phyloP scores from a whole-genome alignment of 2,329 filamentous ascomycete species.

The Fusarium odoratissimum region DNA sequence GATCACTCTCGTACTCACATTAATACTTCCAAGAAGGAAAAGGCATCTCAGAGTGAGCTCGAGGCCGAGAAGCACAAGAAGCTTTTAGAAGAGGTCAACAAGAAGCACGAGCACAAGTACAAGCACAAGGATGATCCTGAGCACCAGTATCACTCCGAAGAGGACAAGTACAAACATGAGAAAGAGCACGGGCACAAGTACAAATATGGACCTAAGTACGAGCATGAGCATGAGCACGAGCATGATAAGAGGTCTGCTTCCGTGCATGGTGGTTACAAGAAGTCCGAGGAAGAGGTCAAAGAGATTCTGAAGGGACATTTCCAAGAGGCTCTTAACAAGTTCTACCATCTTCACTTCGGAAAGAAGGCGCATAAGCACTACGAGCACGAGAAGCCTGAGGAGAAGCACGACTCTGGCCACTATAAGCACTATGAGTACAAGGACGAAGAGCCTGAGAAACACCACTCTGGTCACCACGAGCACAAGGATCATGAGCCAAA shows the following conservation, averaged over 20 bases:
- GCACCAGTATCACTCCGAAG: not conserved
- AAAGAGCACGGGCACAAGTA: conserved; percentile 5
- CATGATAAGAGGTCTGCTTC: not conserved
- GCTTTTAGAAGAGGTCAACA: not conserved
- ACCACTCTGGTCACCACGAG: not conserved
- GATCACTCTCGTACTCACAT: not conserved
- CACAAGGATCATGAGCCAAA: not conserved
- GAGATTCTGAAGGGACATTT: conserved; percentile 1
- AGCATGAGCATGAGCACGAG: not conserved
- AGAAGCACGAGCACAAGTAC: conserved; percentile 8
- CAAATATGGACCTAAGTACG: not conserved
- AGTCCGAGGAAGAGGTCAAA: not conserved
- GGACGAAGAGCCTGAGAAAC: not conserved
- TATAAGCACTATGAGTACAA: not conserved
- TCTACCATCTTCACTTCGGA: not conserved
- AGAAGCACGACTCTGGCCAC: not conserved
- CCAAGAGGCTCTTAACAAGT: conserved; percentile 5
- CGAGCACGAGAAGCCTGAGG: not conserved
- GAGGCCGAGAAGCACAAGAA: not conserved
- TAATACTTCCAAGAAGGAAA: not conserved
- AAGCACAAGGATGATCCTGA: not conserved
- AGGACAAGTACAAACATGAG: not conserved
- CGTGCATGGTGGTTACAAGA: not conserved
- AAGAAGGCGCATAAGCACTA: not conserved
- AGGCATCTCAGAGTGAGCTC: not conserved